These are phyloP conservation scores for Chlorociboria aeruginascens DNA, from an alignment of 495 filamentous ascomycete genomes.

Conservation along the genomic window DNA sequence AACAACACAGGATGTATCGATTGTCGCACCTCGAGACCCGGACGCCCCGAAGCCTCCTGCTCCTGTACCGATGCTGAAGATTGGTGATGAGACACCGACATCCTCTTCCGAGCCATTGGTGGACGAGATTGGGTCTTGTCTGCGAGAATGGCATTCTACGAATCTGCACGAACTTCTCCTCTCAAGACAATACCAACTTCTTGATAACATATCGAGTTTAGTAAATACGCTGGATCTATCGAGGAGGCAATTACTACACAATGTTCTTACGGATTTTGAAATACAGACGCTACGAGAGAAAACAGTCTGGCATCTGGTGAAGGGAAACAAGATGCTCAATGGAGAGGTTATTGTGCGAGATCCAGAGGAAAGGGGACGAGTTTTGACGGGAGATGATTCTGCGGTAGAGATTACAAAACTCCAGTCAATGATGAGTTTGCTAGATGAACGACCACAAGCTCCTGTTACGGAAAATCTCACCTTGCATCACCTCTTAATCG, in stretches of 20 bases:
- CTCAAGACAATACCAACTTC: slow-evolving; percentile 60
- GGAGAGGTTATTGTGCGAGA: slow-evolving; percentile 91
- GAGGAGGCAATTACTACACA: slow-evolving; percentile 80
- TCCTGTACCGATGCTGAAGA: slow-evolving; percentile 92
- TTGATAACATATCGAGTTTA: slow-evolving; percentile 71
- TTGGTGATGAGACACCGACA: slow-evolving; percentile 90
- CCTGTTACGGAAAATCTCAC: slow-evolving; percentile 51
- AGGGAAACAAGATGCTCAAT: slow-evolving; percentile 82
- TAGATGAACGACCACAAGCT: slow-evolving; percentile 61
- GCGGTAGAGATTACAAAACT: slow-evolving; percentile 82
- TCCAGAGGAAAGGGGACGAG: slow-evolving; percentile 65
- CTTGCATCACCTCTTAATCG: slow-evolving; percentile 75
- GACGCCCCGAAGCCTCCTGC: slow-evolving; percentile 69
- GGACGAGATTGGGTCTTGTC: slow-evolving; percentile 91
- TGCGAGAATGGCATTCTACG: slow-evolving; percentile 96
- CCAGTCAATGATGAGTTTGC: slow-evolving; percentile 90
- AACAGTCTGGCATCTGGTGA: slow-evolving; percentile 90
- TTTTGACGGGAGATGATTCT: slow-evolving; percentile 86
- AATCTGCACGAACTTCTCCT: slow-evolving; percentile 92
- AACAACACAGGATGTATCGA: slow-evolving; percentile 17
- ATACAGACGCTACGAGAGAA: slow-evolving; percentile 62
- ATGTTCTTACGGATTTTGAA: slow-evolving; percentile 80
- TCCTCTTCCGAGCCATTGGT: slow-evolving; percentile 84
- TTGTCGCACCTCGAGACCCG: slow-evolving; percentile 34
- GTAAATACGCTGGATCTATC: slow-evolving; percentile 71